phyloP scores from a whole-genome alignment of 345 rosid genomes.

The Sisymbrium altissimum region DNA sequence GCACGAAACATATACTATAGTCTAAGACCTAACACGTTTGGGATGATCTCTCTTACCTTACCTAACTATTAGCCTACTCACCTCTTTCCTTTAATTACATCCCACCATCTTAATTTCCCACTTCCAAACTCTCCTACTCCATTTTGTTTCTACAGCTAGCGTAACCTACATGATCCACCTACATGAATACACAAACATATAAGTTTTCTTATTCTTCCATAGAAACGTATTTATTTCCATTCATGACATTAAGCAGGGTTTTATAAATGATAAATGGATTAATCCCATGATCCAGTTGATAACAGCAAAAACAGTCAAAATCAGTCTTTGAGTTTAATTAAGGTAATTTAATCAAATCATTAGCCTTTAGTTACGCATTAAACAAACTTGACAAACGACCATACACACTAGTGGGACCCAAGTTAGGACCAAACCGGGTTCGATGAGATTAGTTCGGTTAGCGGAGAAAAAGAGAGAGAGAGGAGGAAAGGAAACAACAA shows the following conservation, averaged over 20 bases:
- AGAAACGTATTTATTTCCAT: neutral
- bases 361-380: neutral
- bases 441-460: slow-evolving; percentile 5
- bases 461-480: neutral
- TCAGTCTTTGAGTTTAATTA: slow-evolving; percentile 4
- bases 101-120: neutral
- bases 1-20: slow-evolving; percentile 23
- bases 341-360: neutral
- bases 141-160: neutral
- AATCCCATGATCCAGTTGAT: neutral
- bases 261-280: neutral
- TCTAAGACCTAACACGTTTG: slow-evolving; percentile 22
- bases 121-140: slow-evolving; percentile 1
- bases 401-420: neutral
- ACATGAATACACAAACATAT: neutral
- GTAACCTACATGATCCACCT: neutral
- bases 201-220: neutral
- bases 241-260: neutral
- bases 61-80: slow-evolving; percentile 20
- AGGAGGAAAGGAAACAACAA: neutral
- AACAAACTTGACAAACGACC: neutral
- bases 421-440: slow-evolving; percentile 5
- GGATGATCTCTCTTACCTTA: slow-evolving; percentile 9
- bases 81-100: neutral
- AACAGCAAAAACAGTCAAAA: neutral